Base-by-base conservation (phyloP, 2,329 filamentous ascomycete genomes). In the Fusarium succisae region DNA sequence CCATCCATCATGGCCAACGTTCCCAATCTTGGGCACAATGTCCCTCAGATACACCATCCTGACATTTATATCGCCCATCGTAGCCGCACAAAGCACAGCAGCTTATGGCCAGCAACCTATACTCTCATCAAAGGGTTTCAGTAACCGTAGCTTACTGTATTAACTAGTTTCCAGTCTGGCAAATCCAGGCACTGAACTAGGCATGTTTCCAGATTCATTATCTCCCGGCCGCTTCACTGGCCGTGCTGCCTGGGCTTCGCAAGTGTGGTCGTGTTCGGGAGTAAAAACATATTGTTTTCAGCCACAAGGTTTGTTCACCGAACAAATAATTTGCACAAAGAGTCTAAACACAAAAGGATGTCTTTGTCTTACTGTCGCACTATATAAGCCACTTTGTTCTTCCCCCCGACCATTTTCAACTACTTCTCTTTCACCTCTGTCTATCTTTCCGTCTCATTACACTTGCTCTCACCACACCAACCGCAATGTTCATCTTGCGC, bases 211-310 rank as follows among this genome's bases (percentile, higher is more conserved):
- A 22, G 0, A 28, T 48, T 5, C 4, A 17, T 15, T 28, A 8
- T 22, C 6, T 8, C 8, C 9, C 9, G 6, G 9, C 22, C 9
- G 13, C 26, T 22, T 22, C 4, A 0, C 13, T 3, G 26, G 20
- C 8, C 13, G 2, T 48, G 20, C 1, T 28, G 6, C 6, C 45
- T 6, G 22, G 4, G 26, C 9, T 22, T 15, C 0, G 26, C 6
- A 47, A 22, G 13, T 22, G 6, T 28, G 26, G 6, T 4, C 13
- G 11, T 48, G 26, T 48, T 28, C 22, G 9, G 22, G 3, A 22
- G 20, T 17, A 17, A 17, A 5, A 22, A 6, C 6, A 17, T 3
- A 8, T 30, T 30, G 6, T 0, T 22, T 28, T 28, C 4, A 8
- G 45, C 13, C 45, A 22, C 9, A 12, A n/a, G 2, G 13, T 48